Evolutionary conservation across 306 rosid species (phyloP).

Genomic region (Spatholobus suberectus): DNA sequence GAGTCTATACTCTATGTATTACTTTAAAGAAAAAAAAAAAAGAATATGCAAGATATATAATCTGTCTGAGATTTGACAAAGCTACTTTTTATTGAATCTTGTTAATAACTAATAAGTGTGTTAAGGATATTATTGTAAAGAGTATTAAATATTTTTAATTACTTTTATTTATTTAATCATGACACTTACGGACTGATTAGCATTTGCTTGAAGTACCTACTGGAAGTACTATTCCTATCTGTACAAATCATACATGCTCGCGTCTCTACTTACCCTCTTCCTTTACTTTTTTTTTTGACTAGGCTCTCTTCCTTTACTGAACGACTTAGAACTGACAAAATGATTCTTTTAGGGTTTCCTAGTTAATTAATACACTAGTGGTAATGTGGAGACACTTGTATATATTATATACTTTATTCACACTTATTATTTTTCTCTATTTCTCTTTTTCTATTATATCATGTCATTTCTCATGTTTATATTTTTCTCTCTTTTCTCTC

Average conservation of each 20-base stretch:
- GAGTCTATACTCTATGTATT: neutral
- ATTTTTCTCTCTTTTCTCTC: neutral
- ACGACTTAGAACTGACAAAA: conserved; percentile 33
- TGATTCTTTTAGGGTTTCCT: conserved; percentile 49
- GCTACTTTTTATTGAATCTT: neutral
- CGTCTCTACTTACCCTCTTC: neutral
- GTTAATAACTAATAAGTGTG: neutral
- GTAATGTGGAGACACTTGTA: neutral
- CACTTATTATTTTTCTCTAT: too few species aligned
- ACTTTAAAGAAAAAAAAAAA: neutral
- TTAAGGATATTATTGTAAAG: neutral
- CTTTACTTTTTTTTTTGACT: too few species aligned
- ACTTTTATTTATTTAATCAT: neutral
- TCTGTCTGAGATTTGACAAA: neutral
- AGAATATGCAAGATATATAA: neutral
- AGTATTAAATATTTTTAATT: neutral
- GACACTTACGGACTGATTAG: neutral
- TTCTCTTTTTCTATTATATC: too few species aligned
- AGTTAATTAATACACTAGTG: neutral
- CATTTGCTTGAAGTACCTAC: neutral
- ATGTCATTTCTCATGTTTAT: too few species aligned
- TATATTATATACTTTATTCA: too few species aligned
- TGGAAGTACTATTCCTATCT: neutral
- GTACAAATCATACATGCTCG: conserved; percentile 33
- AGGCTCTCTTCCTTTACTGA: neutral